These are phyloP conservation scores for Gracilaria domingensis DNA, from an alignment of 23 red algal genomes.

Conservation along the genomic window DNA sequence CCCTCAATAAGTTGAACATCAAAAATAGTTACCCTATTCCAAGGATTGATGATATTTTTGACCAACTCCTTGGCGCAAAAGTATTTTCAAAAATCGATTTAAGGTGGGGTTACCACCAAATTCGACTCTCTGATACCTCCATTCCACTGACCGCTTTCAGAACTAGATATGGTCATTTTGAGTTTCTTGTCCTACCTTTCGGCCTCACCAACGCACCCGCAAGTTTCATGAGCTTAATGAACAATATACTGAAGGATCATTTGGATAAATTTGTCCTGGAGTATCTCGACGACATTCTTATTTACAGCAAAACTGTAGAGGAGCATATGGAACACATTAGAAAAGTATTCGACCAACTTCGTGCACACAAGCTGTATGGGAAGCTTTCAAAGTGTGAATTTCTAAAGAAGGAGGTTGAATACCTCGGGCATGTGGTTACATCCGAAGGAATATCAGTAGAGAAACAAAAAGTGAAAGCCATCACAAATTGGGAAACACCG, in stretches of 20 bases:
- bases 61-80: constrained; percentile 7
- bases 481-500: neutral
- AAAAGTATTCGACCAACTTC: neutral
- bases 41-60: constrained; percentile 27
- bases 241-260: neutral
- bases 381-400: constrained; percentile 18
- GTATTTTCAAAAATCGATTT: constrained; percentile 22
- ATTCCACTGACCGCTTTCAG: constrained; percentile 20
- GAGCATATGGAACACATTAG: constrained; percentile 29
- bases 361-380: constrained; percentile 10
- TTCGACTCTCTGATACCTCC: constrained; percentile 7
- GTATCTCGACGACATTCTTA: constrained; percentile 17
- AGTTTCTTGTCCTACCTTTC: constrained; percentile 38
- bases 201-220: constrained; percentile 46
- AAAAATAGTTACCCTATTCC: constrained; percentile 32
- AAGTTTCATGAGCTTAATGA: constrained; percentile 33
- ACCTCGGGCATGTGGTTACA: constrained; percentile 25
- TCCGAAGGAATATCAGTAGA: constrained; percentile 8
- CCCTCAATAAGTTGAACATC: neutral
- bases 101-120: constrained; percentile 24
- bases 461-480: neutral
- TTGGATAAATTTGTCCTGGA: constrained; percentile 35
- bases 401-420: constrained; percentile 4
- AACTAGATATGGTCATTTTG: constrained; percentile 17
- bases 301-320: neutral